Evolutionary conservation across 2,329 filamentous ascomycete genomes (phyloP).

Genomic region (Ceratocystis albifundus): DNA sequence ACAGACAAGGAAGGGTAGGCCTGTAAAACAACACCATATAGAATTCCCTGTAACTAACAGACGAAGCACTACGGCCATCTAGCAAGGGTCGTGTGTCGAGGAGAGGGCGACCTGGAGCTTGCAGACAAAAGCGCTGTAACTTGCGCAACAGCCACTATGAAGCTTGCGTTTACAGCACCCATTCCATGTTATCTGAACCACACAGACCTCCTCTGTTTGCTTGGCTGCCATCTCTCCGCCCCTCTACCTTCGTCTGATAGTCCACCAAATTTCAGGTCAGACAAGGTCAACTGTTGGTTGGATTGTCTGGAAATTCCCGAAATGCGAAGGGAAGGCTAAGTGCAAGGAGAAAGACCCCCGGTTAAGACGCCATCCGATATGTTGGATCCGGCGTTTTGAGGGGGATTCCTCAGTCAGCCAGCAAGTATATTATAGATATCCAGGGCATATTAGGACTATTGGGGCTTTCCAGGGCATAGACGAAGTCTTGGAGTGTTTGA

Average conservation of each 20-base stretch:
- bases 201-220: neutral
- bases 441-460: neutral
- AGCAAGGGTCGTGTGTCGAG: neutral
- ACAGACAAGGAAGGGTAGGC: too few relatives aligned
- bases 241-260: constrained; percentile 8
- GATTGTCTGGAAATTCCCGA: neutral
- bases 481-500: neutral
- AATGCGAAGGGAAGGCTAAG: neutral
- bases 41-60: neutral
- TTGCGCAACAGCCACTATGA: neutral
- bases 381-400: constrained; percentile 6
- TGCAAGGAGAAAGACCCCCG: constrained; percentile 4
- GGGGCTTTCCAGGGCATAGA: neutral
- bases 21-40: too few relatives aligned
- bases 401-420: neutral
- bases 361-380: constrained; percentile 7
- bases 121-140: neutral
- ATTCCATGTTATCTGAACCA: neutral
- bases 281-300: neutral
- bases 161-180: neutral
- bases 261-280: neutral
- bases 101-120: neutral
- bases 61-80: neutral
- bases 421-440: neutral
- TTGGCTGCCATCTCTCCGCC: neutral